These are phyloP conservation scores for Metroxylon sagu DNA, from an alignment of 176 grass and related monocot species.

Conservation along the genomic window DNA sequence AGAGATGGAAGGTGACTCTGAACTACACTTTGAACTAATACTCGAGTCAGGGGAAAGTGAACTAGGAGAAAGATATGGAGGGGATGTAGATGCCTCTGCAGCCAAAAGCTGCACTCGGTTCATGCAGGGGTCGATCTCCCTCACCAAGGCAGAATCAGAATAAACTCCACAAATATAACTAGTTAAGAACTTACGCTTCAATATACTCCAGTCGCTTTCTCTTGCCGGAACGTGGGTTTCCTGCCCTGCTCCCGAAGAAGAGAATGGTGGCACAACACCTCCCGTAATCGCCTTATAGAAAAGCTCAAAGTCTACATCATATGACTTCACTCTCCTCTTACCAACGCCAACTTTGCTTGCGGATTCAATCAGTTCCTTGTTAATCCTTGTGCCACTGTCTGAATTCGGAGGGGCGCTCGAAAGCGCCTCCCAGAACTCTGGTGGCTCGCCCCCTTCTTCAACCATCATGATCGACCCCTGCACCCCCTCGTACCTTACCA, in stretches of 20 bases:
- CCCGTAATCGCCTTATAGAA: slow-evolving; percentile 72
- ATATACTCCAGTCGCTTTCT: slow-evolving; percentile 76
- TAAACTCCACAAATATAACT: slow-evolving; percentile 31
- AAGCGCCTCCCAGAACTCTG: slow-evolving; percentile 87
- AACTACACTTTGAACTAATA: slow-evolving; percentile 78
- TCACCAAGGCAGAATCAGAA: slow-evolving; percentile 61
- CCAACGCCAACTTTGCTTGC: slow-evolving; percentile 34
- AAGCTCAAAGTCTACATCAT: slow-evolving; percentile 80
- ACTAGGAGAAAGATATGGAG: slow-evolving; percentile 79
- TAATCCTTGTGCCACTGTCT: slow-evolving; percentile 38
- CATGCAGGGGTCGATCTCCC: slow-evolving; percentile 40
- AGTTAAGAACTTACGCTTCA: slow-evolving; percentile 67
- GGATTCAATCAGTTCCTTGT: slow-evolving; percentile 51
- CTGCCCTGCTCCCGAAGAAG: slow-evolving; percentile 42
- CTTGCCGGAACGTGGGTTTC: slow-evolving; percentile 90
- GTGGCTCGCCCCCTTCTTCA: slow-evolving; percentile 69
- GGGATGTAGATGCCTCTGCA: slow-evolving; percentile 48
- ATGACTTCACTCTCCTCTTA: slow-evolving; percentile 58
- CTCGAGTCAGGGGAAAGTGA: slow-evolving; percentile 81
- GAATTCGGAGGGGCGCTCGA: slow-evolving; percentile 39
- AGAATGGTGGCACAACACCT: slow-evolving; percentile 84
- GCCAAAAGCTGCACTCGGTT: slow-evolving; percentile 32
- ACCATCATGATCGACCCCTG: slow-evolving; percentile 60
- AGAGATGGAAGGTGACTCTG: slow-evolving; percentile 80
- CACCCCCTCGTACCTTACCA: slow-evolving; percentile 95